These are phyloP conservation scores for Tetracladium setigerum DNA, from an alignment of 495 filamentous ascomycete genomes.

Conservation along the genomic window DNA sequence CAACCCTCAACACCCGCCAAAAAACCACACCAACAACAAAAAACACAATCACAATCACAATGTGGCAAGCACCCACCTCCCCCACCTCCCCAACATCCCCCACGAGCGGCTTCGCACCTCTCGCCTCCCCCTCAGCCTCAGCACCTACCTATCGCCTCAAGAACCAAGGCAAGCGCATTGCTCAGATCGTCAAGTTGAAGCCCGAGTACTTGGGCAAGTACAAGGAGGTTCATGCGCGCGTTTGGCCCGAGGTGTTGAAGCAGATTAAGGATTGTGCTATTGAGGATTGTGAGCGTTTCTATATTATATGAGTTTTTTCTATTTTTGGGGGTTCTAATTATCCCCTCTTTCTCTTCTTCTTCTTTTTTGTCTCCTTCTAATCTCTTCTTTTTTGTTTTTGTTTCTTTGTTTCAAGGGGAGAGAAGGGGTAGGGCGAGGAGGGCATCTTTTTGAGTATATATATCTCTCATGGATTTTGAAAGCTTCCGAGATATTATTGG, in stretches of 20 bases:
- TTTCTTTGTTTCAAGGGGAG: too few species aligned
- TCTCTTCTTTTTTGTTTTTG: too few species aligned
- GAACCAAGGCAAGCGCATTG: conserved; percentile 45
- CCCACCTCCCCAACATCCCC: conserved; percentile 11
- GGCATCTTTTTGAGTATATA: too few species aligned
- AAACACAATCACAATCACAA: background rate
- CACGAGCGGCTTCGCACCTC: background rate
- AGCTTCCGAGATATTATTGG: too few species aligned
- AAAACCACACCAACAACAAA: too few species aligned
- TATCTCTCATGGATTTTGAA: too few species aligned
- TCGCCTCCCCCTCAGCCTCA: background rate
- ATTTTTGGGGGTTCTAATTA: background rate
- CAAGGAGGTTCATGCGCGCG: conserved; percentile 62
- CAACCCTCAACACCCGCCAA: too few species aligned
- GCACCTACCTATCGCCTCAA: conserved; percentile 17
- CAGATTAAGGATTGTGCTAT: conserved; percentile 70
- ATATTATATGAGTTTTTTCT: conserved; percentile 5
- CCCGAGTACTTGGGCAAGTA: conserved; percentile 54
- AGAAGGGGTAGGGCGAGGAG: too few species aligned
- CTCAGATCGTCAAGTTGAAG: conserved; percentile 65
- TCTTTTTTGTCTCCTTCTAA: background rate
- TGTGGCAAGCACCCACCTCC: conserved; percentile 13
- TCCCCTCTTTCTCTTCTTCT: background rate
- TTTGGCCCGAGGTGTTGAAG: conserved; percentile 67
- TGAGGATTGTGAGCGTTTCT: conserved; percentile 48